Base-by-base conservation (phyloP, 192 early-diverging fungal genomes). In the Backusella tarrabulga region DNA sequence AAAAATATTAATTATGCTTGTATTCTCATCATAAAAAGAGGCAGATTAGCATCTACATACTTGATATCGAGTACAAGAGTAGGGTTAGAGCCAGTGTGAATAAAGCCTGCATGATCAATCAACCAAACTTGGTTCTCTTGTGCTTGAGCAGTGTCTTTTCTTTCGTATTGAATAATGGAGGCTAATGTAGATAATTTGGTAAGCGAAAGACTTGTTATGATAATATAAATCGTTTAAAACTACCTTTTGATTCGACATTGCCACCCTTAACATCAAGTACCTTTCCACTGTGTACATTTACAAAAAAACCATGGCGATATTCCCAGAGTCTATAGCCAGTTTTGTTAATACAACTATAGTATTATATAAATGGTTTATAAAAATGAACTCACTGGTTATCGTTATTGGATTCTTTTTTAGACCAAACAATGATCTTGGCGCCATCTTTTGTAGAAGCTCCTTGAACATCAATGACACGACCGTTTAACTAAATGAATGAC, bases 251-350 rank as follows among this genome's bases (percentile, higher is more conserved):
- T 38, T 69, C 41, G 29, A 79, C 74, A 9, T 74, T 12, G 11
- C 72, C 72, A 19, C 67, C 77, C 34, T 79, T 79, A 4, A 79
- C 46, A 34, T 79, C 77, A 26, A 79, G 77, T 4, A 68, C 77
- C 38, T 79, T 79, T 35, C 77, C 77, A 41, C 71, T 73, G 72
- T 74, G 50, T 12, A 46, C 17, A 66, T 78, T 78, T 38, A 78
- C 56, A 14, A 78, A 73, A 9, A 40, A 23, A 46, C 71, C 71
- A 68, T 78, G 60, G 34, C 72, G 77, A n/a, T 68, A 72, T 52
- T 78, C 72, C 77, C 77, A 78, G 9, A 75, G 60, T 60, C 73
- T 75, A 21, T 15, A 21, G 19, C 8, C 21, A 56, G 2, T n/a
- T 56, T 56, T 63, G 29, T 21, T 17, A 66, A 29, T 5, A 29